phyloP scores from a whole-genome alignment of 2,329 filamentous ascomycete species.

The Aureobasidium uvarum region DNA sequence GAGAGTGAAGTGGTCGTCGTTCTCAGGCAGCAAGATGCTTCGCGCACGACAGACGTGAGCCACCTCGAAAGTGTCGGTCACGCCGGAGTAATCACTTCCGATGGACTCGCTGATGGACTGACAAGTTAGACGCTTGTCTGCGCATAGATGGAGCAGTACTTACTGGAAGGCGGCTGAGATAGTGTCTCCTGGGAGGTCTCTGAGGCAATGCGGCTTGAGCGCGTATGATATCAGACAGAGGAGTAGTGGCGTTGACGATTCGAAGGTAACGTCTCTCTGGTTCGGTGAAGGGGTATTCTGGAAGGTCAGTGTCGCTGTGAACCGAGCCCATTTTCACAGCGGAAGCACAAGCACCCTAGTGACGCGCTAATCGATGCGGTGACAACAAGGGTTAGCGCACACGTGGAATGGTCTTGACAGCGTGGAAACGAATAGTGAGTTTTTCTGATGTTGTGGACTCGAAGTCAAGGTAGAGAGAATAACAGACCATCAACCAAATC shows the following conservation, averaged over 20 bases:
- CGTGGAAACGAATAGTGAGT: not conserved
- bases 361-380: not conserved
- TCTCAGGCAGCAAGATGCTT: not conserved
- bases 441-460: not conserved
- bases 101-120: slow-evolving; percentile 12
- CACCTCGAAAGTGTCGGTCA: not conserved
- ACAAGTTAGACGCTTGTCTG: not conserved
- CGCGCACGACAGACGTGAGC: not conserved
- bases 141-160: not conserved
- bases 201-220: not conserved
- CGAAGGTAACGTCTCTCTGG: not conserved
- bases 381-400: not conserved
- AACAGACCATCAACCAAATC: not conserved
- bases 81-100: not conserved
- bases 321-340: not conserved
- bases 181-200: not conserved
- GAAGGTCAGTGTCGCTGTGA: not conserved
- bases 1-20: not conserved
- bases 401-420: slow-evolving; percentile 1
- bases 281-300: not conserved
- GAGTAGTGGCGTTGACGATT: not conserved
- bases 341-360: not conserved
- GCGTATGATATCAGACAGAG: not conserved
- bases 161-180: not conserved
- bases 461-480: not conserved